These are phyloP conservation scores for Collybiopsis luxurians DNA, from an alignment of 768 basidiomycete genomes.

Conservation along the genomic window DNA sequence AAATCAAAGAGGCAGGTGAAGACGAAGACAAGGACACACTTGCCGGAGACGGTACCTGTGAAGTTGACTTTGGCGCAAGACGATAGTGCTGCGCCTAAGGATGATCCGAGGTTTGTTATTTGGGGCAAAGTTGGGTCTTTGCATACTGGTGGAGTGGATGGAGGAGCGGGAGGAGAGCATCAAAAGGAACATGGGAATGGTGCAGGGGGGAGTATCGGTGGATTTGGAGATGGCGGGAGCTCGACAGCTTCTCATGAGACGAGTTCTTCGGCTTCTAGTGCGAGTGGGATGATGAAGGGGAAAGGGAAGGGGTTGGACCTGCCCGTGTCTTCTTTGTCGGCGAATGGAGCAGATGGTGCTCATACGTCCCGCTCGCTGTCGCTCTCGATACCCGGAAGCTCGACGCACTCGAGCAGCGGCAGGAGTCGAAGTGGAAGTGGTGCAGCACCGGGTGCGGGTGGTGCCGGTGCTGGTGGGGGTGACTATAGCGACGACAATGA, in stretches of 20 bases:
- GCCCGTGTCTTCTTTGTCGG: constrained; percentile 10
- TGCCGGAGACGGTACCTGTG: constrained; percentile 59
- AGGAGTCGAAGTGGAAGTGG: too few relatives aligned
- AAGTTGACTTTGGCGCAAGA: constrained; percentile 67
- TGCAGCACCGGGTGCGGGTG: too few relatives aligned
- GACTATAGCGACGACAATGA: not conserved
- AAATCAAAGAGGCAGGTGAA: too few relatives aligned
- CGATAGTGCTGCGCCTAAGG: constrained; percentile 68
- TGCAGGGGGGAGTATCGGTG: not conserved
- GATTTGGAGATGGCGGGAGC: constrained; percentile 30
- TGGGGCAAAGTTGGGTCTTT: constrained; percentile 64
- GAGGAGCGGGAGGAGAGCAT: constrained; percentile 18
- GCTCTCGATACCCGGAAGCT: constrained; percentile 15
- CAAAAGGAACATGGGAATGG: not conserved
- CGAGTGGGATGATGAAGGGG: constrained; percentile 26
- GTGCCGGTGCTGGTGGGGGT: not conserved
- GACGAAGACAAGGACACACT: not conserved
- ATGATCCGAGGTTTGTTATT: constrained; percentile 89
- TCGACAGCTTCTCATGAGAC: constrained; percentile 35
- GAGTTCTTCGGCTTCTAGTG: constrained; percentile 36
- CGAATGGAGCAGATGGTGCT: not conserved
- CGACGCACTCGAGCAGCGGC: constrained; percentile 1
- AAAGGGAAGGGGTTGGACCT: constrained; percentile 30
- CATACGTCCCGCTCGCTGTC: constrained; percentile 2
- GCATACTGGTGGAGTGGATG: constrained; percentile 7